Evolutionary conservation across 495 filamentous ascomycete genomes (phyloP).

Genomic region (Xylaria venustula): DNA sequence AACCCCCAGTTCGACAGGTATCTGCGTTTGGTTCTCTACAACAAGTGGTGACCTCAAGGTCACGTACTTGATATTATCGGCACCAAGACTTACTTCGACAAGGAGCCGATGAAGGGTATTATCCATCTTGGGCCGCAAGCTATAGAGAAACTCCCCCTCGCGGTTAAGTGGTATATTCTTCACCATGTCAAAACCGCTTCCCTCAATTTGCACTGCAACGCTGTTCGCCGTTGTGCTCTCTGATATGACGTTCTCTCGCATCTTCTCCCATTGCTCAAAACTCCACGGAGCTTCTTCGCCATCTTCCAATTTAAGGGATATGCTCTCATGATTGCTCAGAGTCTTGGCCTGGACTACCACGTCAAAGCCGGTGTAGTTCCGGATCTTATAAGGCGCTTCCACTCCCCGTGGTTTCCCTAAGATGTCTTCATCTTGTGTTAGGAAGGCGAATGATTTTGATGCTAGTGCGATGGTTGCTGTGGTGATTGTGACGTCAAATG

Average conservation of each 20-base stretch:
- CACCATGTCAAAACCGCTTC: conserved; percentile 88
- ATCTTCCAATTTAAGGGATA: conserved; percentile 78
- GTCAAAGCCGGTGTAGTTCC: conserved; percentile 93
- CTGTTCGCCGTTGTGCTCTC: conserved; percentile 70
- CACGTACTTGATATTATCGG: conserved; percentile 96
- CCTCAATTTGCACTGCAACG: conserved; percentile 81
- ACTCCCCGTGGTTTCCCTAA: conserved; percentile 88
- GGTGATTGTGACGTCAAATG: conserved; percentile 86
- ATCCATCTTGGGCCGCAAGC: conserved; percentile 74
- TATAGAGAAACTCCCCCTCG: conserved; percentile 91
- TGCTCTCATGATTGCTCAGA: conserved; percentile 52
- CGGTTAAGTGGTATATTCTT: conserved; percentile 84
- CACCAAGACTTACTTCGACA: conserved; percentile 85
- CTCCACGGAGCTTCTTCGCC: conserved; percentile 93
- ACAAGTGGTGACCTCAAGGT: conserved; percentile 93
- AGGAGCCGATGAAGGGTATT: conserved; percentile 82
- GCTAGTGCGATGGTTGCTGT: conserved; percentile 90
- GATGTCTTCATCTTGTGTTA: conserved; percentile 86
- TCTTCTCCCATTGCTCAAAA: conserved; percentile 91
- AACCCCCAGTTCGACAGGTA: conserved; percentile 92
- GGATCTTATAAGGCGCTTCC: conserved; percentile 89
- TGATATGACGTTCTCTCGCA: conserved; percentile 84
- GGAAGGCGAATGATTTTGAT: conserved; percentile 88
- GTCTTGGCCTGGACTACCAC: conserved; percentile 78
- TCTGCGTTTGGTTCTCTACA: conserved; percentile 96